Base-by-base conservation (phyloP, 306 rosid species). In the Malus orientalis region DNA sequence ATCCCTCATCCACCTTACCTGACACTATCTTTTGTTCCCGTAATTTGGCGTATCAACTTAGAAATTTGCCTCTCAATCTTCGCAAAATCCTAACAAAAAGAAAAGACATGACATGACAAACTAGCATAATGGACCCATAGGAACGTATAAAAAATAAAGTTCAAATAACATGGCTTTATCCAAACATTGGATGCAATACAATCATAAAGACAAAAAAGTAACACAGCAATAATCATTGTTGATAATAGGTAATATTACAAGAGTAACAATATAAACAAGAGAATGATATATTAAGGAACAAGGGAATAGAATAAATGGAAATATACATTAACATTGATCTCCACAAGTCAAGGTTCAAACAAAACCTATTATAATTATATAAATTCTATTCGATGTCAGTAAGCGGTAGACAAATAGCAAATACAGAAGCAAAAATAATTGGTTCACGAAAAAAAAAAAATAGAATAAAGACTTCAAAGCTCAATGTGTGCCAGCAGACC, bases 21-120 rank as follows among this genome's bases (percentile, higher is more conserved):
- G 67, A 94, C 93, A 75, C 75, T 86, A 75, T 94, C 93, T 73
- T 80, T 86, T 29, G 84, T n/a, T 33, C 93, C 94, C 44, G 93
- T 82, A 79, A 94, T 89, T 77, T 87, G 93, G 76, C 81, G 85
- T 60, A 94, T 81, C 81, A 80, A 69, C 80, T 96, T 88, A 69
- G 90, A 74, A 78, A 90, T 84, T 78, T 84, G 87, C 67, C 85
- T 84, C 84, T 90, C 96, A 55, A 79, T 54, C 78, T 79, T 87
- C 71, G 77, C 79, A 72, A 77, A 91, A 80, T 91, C 93, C 97
- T 93, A 79, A 67, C 60, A 70, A 76, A 54, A 59, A 73, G 4
- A 75, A 69, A 74, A 51, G 19, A 67, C 33, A 71, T 11, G 33
- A 65, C 40, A 73, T 64, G 77, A 81, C 32, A 57, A 71, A 71